Evolutionary conservation across 2,329 filamentous ascomycete genomes (phyloP).

Genomic region (Sporothrix mexicana): DNA sequence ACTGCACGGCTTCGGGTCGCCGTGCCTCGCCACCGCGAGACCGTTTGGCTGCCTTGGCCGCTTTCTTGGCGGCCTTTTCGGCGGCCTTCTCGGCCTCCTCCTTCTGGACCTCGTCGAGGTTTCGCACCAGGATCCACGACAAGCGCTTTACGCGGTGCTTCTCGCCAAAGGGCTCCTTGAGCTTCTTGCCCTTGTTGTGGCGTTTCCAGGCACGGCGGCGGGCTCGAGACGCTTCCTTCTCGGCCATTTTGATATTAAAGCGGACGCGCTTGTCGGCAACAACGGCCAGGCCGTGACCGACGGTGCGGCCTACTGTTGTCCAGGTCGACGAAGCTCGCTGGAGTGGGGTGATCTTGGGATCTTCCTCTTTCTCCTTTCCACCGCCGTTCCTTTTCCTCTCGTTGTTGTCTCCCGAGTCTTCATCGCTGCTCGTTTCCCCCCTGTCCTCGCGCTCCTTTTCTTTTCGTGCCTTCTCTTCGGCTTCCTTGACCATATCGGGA

Average conservation of each 20-base stretch:
- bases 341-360: constrained; percentile 4
- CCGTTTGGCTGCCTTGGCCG: not conserved
- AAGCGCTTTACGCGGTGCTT: constrained; percentile 27
- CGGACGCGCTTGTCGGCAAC: constrained; percentile 42
- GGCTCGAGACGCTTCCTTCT: constrained; percentile 36
- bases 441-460: not conserved
- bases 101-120: constrained; percentile 31
- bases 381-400: not conserved
- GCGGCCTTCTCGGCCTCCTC: constrained; percentile 29
- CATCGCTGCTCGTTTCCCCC: no score
- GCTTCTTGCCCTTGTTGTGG: constrained; percentile 39
- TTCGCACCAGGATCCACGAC: constrained; percentile 33
- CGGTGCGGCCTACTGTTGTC: constrained; percentile 5
- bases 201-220: constrained; percentile 42
- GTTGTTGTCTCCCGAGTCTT: not conserved
- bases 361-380: not conserved
- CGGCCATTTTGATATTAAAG: constrained; percentile 38
- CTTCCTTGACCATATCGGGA: not conserved
- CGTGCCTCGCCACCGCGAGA: not conserved
- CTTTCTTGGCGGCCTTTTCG: constrained; percentile 24
- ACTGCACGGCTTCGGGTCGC: not conserved
- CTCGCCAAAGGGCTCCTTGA: constrained; percentile 36
- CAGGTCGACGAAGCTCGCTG: not conserved
- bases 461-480: not conserved
- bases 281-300: constrained; percentile 37